Evolutionary conservation across 805 yeast species (phyloP).

Genomic region (Nakazawaea wickerhamii): DNA sequence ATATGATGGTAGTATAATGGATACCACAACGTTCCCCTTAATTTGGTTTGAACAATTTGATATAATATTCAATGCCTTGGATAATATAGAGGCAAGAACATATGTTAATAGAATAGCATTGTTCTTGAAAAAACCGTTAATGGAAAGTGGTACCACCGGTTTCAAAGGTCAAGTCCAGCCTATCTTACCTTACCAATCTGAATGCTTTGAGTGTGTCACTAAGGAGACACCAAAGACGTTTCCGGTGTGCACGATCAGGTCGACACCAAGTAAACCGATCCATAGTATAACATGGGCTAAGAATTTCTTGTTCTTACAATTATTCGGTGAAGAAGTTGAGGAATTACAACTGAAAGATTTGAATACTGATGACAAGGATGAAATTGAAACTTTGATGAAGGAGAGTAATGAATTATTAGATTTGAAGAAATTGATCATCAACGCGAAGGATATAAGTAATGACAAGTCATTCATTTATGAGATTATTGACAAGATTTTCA

Average conservation of each 20-base stretch:
- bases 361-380: slow-evolving; percentile 62
- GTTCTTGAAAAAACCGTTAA: slow-evolving; percentile 64
- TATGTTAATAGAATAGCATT: slow-evolving; percentile 83
- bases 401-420: slow-evolving; percentile 64
- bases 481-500: slow-evolving; percentile 57
- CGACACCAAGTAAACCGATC: slow-evolving; percentile 94
- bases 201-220: slow-evolving; percentile 89
- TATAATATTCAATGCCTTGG: slow-evolving; percentile 86
- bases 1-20: slow-evolving; percentile 86
- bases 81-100: slow-evolving; percentile 86
- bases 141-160: slow-evolving; percentile 96
- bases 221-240: slow-evolving; percentile 86
- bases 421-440: slow-evolving; percentile 33
- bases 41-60: slow-evolving; percentile 75
- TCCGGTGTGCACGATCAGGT: slow-evolving; percentile 95
- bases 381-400: slow-evolving; percentile 55
- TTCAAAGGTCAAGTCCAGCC: slow-evolving; percentile 93
- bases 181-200: slow-evolving; percentile 73
- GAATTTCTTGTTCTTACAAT: slow-evolving; percentile 75
- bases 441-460: slow-evolving; percentile 14
- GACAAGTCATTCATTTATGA: slow-evolving; percentile 29
- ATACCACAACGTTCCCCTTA: slow-evolving; percentile 60
- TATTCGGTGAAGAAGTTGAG: slow-evolving; percentile 52
- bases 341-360: slow-evolving; percentile 30
- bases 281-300: slow-evolving; percentile 99